phyloP scores from a whole-genome alignment of 768 basidiomycete species.

The Hygrocybe coccinea region DNA sequence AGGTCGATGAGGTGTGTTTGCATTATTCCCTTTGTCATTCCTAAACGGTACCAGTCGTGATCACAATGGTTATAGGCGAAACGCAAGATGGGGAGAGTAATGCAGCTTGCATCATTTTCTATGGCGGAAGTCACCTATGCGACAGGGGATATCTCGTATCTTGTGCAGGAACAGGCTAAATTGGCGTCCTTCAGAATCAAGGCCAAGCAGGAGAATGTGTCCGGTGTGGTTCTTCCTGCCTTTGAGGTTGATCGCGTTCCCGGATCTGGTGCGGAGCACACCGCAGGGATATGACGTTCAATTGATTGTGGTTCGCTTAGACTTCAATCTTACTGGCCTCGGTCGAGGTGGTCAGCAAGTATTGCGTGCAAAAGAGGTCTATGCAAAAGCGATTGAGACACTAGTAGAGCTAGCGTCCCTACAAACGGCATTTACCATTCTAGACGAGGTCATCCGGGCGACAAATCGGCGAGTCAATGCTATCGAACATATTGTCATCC shows the following conservation, averaged over 20 bases:
- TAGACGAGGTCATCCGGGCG: slow-evolving; percentile 98
- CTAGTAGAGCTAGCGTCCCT: slow-evolving; percentile 95
- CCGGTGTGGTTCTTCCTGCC: slow-evolving; percentile 90
- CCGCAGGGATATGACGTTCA: not conserved
- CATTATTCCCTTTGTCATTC: not conserved
- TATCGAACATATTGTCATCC: slow-evolving; percentile 96
- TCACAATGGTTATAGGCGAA: slow-evolving; percentile 64
- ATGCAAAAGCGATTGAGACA: slow-evolving; percentile 95
- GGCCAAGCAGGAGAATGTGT: slow-evolving; percentile 96
- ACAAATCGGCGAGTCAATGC: slow-evolving; percentile 99
- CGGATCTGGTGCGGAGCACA: slow-evolving; percentile 59
- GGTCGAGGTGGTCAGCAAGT: slow-evolving; percentile 97
- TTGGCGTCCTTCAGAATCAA: slow-evolving; percentile 88
- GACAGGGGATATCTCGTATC: slow-evolving; percentile 95
- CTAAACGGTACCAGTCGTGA: slow-evolving; percentile 16
- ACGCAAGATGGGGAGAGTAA: slow-evolving; percentile 97
- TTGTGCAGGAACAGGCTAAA: slow-evolving; percentile 94
- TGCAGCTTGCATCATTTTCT: slow-evolving; percentile 98
- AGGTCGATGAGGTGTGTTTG: slow-evolving; percentile 86
- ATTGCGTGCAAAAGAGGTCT: slow-evolving; percentile 90
- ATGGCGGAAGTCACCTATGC: slow-evolving; percentile 98
- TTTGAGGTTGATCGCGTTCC: slow-evolving; percentile 87
- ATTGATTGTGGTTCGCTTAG: slow-evolving; percentile 36
- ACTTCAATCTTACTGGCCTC: slow-evolving; percentile 95
- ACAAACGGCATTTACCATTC: slow-evolving; percentile 95